Evolutionary conservation across 495 filamentous ascomycete genomes (phyloP), one percentile per base, ranked within the genome.

Genomic region (Lepraria neglecta): DNA sequence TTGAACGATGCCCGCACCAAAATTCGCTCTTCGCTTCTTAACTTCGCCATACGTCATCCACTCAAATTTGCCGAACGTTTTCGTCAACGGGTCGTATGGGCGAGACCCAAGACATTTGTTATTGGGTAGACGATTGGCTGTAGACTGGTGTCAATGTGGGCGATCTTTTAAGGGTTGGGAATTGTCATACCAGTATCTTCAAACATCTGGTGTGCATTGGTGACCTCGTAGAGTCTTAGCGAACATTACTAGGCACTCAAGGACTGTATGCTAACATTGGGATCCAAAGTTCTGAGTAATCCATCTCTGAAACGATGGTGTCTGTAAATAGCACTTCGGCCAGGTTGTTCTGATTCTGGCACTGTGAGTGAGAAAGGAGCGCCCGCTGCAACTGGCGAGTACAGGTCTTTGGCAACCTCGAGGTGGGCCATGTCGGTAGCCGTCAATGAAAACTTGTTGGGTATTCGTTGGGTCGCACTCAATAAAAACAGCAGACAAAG

Each of bases 21-120:
- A 83, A 64, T 91, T 88, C 59, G 87, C 84, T 61, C 90, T 85
- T 67, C 92, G 79, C 74, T 82, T 81, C 61, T 90, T 89, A 19
- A 95, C 85, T 52, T 90, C 85, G 64, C 78, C 75, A 68, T 96
- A 97, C 61, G 87, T 87, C 64, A 91, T 75, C 92, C 94, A 98
- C 64, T 84, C 76, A 66, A 90, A 98, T 57, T 74, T 75, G 33
- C 90, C 91, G 69, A 79, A 97, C 3, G 81, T 82, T 74, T 92
- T 89, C 50, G 86, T 90, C 24, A 65, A 71, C 5, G 87, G 73
- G 73, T 97, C 85, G 77, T 88, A 97, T 0, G 88, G 83, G 45
- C 94, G 83, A 71, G 82, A 84, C 47, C 94, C 94, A 56, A 98
- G 76, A 74, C 90, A 96, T 65, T 74, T 76, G 53, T 71, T 75